These are phyloP conservation scores for Boechera retrofracta DNA, from an alignment of 345 rosid species.

Conservation along the genomic window DNA sequence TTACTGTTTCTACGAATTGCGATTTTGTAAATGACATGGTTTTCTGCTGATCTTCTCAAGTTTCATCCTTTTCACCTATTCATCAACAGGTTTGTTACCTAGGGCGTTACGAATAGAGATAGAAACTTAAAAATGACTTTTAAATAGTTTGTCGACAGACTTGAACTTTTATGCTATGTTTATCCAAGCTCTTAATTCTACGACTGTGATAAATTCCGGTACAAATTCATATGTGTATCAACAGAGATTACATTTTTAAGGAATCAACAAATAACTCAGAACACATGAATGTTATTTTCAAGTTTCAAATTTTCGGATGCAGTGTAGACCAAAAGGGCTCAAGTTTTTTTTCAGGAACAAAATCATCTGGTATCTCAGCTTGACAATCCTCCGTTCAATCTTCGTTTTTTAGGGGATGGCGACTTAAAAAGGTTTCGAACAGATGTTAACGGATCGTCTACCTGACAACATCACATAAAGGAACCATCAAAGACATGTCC, in stretches of 20 bases:
- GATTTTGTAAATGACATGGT: neutral
- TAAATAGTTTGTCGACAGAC: neutral
- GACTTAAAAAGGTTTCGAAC: constrained; percentile 74
- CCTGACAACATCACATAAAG: constrained; percentile 47
- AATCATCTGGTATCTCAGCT: constrained; percentile 21
- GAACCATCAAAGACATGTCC: constrained; percentile 13
- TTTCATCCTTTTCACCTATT: neutral
- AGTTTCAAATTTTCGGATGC: constrained; percentile 2
- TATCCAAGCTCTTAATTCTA: neutral
- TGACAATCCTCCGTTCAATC: constrained; percentile 42
- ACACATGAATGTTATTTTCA: constrained; percentile 11
- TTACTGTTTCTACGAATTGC: no score
- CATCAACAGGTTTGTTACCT: neutral
- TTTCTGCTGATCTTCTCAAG: neutral
- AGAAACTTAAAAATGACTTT: neutral
- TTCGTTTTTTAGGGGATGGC: constrained; percentile 60
- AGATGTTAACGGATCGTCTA: constrained; percentile 78
- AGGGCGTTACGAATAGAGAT: neutral
- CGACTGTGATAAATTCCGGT: constrained; percentile 1
- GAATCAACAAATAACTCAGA: constrained; percentile 15
- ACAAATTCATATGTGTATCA: constrained; percentile 12
- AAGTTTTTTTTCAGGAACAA: neutral
- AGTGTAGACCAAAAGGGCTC: constrained; percentile 2
- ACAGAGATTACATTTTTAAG: neutral
- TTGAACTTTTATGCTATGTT: neutral